Base-by-base conservation (phyloP, 768 basidiomycete species). In the Glaciozyma antarctica region DNA sequence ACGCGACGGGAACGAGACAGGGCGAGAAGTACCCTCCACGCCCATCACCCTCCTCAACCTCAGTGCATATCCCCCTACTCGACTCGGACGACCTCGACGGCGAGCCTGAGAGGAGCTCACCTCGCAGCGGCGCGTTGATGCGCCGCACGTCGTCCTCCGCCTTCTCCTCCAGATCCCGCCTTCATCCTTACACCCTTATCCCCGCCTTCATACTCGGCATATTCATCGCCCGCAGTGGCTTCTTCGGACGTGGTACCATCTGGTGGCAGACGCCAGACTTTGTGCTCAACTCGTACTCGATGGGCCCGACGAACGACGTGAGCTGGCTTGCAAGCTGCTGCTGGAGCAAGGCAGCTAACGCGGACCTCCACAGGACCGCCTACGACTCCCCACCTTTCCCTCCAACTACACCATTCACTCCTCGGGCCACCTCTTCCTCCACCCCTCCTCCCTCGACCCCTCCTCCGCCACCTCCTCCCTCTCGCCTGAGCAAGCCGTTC, bases 391-490 rank as follows among this genome's bases (percentile, higher is more conserved):
- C 16, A 13, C 26, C 13, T 12, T 10, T 7, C 2, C 16, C 3
- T 54, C 48, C n/a, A 56, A 64, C 55, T 70, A 67, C 58, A 65
- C 65, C 30, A 6, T 66, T 12, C 69, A 71, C 28, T 21, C 54
- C n/a, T 65, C 63, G 12, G 69, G 69, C 1, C 69, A 67, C 58
- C 54, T 71, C 26, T 71, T 53, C 60, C 59, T 71, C 53, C 43
- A 54, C 5, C 69, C 66, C 4, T 41, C 58, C 24, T 63, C 66
- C 3, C 58, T 71, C 26, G n/a, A 57, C 56, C 60, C 64, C 22
- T 47, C 47, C 21, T 21, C n/a, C 15, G 30, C 53, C 53, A 34
- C 10, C 61, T 1, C 9, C 38, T 41, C 38, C 13, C 38, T 41
- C 5, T 41, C 38, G 2, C 38, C 38, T 2, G 38, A 41, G 12